phyloP scores from a whole-genome alignment of 768 basidiomycete genomes.

The Leccinum subgranulosum region DNA sequence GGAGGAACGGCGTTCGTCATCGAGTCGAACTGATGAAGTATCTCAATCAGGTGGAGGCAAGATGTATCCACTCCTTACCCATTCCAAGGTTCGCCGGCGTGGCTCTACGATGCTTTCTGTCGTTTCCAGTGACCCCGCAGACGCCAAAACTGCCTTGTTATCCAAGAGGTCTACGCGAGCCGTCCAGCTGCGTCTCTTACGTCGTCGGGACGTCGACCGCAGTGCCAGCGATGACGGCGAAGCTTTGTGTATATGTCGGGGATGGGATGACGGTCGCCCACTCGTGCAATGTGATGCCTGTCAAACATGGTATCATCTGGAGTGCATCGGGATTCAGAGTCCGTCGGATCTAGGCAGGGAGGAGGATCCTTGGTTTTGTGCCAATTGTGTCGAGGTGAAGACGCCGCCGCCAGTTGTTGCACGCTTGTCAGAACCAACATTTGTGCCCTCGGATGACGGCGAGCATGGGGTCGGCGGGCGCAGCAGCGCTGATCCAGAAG shows the following conservation, averaged over 20 bases:
- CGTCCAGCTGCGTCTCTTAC: conserved; percentile 47
- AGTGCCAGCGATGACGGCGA: conserved; percentile 44
- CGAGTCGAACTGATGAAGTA: conserved; percentile 6
- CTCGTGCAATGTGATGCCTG: conserved; percentile 83
- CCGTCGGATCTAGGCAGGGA: conserved; percentile 66
- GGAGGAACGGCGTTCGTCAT: conserved; percentile 23
- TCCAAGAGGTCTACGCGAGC: conserved; percentile 69
- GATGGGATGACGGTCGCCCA: conserved; percentile 66
- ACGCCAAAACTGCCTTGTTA: conserved; percentile 69
- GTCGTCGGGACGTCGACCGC: conserved; percentile 37
- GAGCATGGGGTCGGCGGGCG: not conserved
- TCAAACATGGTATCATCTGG: conserved; percentile 77
- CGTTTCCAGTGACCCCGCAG: conserved; percentile 67
- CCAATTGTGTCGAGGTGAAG: conserved; percentile 44
- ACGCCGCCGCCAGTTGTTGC: conserved; percentile 38
- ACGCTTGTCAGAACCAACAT: conserved; percentile 54
- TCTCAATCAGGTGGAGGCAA: conserved; percentile 50
- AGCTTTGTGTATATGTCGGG: conserved; percentile 62
- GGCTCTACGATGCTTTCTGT: conserved; percentile 25
- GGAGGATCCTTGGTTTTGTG: conserved; percentile 80
- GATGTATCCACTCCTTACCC: conserved; percentile 51
- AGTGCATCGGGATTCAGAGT: conserved; percentile 70
- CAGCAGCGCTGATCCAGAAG: conserved; percentile 28
- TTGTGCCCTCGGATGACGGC: conserved; percentile 62
- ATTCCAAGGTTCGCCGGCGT: conserved; percentile 31